Percentiles rank a stretch among this genome's conserved stretches.
Evolutionary conservation across 306 rosid species (phyloP).

Genomic region (Crataegus laevigata): DNA sequence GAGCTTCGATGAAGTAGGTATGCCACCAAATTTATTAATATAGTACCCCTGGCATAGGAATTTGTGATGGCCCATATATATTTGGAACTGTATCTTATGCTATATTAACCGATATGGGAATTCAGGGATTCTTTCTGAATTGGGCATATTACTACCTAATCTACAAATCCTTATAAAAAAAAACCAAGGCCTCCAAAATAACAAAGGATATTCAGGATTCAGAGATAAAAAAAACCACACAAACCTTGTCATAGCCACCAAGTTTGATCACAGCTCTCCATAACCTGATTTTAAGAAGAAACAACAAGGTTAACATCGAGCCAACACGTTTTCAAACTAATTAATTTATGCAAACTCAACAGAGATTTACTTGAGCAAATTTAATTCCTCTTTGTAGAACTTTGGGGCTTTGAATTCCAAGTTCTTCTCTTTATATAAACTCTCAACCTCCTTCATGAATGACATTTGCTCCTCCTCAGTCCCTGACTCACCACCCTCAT

Average conservation of each 20-base stretch:
- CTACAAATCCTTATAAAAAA: background rate
- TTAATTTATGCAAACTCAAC: constrained; percentile 13
- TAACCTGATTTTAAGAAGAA: constrained; percentile 33
- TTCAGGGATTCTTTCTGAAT: background rate
- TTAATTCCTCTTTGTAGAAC: constrained; percentile 67
- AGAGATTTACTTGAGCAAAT: constrained; percentile 54
- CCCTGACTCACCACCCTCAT: constrained; percentile 60
- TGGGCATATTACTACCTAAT: background rate
- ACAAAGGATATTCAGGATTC: background rate
- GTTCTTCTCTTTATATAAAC: constrained; percentile 55
- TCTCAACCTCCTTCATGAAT: constrained; percentile 67
- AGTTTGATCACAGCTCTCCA: constrained; percentile 74
- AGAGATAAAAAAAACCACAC: background rate
- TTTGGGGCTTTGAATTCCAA: constrained; percentile 74
- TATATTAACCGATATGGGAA: background rate
- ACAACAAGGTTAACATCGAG: background rate
- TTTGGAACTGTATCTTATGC: background rate
- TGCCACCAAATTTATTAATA: background rate
- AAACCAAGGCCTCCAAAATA: background rate
- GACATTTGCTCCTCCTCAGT: constrained; percentile 57
- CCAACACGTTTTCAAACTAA: background rate
- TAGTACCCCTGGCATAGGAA: background rate
- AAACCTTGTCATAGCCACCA: constrained; percentile 82
- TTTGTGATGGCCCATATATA: background rate
- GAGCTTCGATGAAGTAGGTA: background rate